Conservation (phyloP, 768 basidiomycete genomes). For the Zangia roseola region DNA sequence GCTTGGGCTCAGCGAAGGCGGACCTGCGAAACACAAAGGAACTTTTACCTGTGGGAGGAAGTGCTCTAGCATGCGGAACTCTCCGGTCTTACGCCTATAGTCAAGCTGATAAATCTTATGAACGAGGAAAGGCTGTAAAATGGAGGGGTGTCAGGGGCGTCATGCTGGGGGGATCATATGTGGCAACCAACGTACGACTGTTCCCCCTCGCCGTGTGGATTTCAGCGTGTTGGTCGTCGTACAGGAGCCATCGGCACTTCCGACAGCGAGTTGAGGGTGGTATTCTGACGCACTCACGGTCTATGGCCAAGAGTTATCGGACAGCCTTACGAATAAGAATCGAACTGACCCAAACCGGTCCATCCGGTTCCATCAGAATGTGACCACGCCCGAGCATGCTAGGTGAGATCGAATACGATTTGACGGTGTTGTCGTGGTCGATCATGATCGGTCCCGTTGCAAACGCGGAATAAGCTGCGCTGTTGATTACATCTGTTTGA, state of each 20-base stretch:
- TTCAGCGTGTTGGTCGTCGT: slow-evolving; percentile 70
- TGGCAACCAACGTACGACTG: slow-evolving; percentile 51
- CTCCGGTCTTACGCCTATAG: slow-evolving; percentile 70
- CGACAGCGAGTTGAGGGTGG: slow-evolving; percentile 83
- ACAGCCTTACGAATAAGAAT: neutral
- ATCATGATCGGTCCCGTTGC: slow-evolving; percentile 71
- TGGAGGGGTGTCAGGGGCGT: neutral
- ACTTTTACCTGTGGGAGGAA: slow-evolving; percentile 67
- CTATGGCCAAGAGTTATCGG: slow-evolving; percentile 37
- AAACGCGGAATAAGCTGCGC: slow-evolving; percentile 65
- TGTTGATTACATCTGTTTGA: slow-evolving; percentile 63
- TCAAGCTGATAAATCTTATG: slow-evolving; percentile 87
- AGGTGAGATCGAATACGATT: slow-evolving; percentile 70
- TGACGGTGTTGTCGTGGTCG: slow-evolving; percentile 81
- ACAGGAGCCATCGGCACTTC: slow-evolving; percentile 81
- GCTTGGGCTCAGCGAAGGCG: neutral
- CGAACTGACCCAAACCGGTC: slow-evolving; percentile 78
- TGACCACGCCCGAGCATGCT: slow-evolving; percentile 74
- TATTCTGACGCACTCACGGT: slow-evolving; percentile 74
- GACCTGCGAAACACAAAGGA: neutral
- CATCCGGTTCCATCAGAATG: slow-evolving; percentile 67
- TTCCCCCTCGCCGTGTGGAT: slow-evolving; percentile 66
- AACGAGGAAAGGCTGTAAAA: slow-evolving; percentile 64
- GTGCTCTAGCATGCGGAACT: slow-evolving; percentile 87
- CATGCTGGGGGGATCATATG: neutral